Conservation (phyloP, 495 filamentous ascomycete species). For the Sphaerosporella brunnea region DNA sequence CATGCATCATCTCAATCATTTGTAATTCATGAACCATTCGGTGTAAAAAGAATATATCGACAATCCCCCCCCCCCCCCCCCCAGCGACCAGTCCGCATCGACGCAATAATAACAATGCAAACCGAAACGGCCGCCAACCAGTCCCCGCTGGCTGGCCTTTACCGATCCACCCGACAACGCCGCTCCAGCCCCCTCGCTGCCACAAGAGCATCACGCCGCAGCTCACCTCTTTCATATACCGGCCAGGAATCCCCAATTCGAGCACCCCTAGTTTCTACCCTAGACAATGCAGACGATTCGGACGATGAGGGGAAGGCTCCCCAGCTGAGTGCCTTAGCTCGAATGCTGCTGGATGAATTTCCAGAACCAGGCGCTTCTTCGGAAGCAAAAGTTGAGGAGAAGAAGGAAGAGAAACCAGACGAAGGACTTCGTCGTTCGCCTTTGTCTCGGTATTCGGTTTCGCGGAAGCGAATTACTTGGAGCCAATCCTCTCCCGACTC, state of each 20-base stretch:
- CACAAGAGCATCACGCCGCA: slow-evolving; percentile 16
- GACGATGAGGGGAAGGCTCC: slow-evolving; percentile 23
- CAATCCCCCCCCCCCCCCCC: too few species aligned
- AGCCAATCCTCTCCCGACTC: slow-evolving; percentile 19
- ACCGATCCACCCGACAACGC: slow-evolving; percentile 16
- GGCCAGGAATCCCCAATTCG: neutral
- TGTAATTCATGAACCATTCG: too few species aligned
- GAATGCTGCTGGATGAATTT: slow-evolving; percentile 24
- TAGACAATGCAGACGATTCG: slow-evolving; percentile 9
- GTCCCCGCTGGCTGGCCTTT: slow-evolving; percentile 17
- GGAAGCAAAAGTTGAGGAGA: neutral
- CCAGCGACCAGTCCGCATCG: too few species aligned
- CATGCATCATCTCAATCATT: too few species aligned
- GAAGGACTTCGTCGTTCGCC: slow-evolving; percentile 1
- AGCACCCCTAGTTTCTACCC: neutral
- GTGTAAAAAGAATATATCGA: neutral
- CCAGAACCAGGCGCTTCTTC: slow-evolving; percentile 10
- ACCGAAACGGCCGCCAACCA: slow-evolving; percentile 13
- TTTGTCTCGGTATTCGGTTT: neutral
- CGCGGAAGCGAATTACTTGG: slow-evolving; percentile 19
- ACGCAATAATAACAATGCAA: slow-evolving; percentile 5
- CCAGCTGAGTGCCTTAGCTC: slow-evolving; percentile 23
- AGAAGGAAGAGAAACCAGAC: neutral
- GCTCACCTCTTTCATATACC: slow-evolving; percentile 12
- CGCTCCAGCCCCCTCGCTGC: slow-evolving; percentile 18